Percentiles rank a stretch among this genome's conserved stretches.
These are phyloP conservation scores for Metschnikowia cubensis DNA, from an alignment of 805 yeast genomes.

Conservation along the genomic window DNA sequence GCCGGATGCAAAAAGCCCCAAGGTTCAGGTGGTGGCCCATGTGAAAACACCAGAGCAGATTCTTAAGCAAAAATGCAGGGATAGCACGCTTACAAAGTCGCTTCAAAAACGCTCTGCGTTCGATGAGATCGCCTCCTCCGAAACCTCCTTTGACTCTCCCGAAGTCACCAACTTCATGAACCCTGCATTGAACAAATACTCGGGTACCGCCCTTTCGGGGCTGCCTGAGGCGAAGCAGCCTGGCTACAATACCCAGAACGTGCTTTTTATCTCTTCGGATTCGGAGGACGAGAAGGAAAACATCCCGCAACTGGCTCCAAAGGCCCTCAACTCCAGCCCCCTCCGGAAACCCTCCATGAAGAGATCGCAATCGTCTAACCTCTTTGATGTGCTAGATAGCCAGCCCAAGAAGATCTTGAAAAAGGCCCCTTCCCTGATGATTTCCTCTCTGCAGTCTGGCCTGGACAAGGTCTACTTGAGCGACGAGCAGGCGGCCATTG, in stretches of 20 bases:
- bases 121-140: constrained; percentile 20
- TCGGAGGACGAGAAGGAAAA: constrained; percentile 14
- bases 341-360: constrained; percentile 17
- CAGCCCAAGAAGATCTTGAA: constrained; percentile 24
- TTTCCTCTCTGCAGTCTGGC: constrained; percentile 3
- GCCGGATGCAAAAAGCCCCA: background rate
- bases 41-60: constrained; percentile 8
- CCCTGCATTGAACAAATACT: constrained; percentile 21
- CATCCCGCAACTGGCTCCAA: constrained; percentile 2
- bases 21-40: background rate
- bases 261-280: constrained; percentile 10
- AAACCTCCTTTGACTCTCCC: constrained; percentile 36
- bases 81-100: constrained; percentile 7
- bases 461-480: constrained; percentile 16
- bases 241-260: background rate
- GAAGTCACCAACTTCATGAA: constrained; percentile 37
- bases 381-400: constrained; percentile 20
- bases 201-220: constrained; percentile 10
- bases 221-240: constrained; percentile 12
- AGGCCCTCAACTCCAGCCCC: constrained; percentile 3
- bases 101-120: constrained; percentile 14
- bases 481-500: constrained; percentile 45
- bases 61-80: background rate
- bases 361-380: constrained; percentile 17
- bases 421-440: background rate